Evolutionary conservation across 371 early-diverging fungal species (phyloP), one percentile per base, ranked within the genome.

Genomic region (Nosema muscidifuracis): DNA sequence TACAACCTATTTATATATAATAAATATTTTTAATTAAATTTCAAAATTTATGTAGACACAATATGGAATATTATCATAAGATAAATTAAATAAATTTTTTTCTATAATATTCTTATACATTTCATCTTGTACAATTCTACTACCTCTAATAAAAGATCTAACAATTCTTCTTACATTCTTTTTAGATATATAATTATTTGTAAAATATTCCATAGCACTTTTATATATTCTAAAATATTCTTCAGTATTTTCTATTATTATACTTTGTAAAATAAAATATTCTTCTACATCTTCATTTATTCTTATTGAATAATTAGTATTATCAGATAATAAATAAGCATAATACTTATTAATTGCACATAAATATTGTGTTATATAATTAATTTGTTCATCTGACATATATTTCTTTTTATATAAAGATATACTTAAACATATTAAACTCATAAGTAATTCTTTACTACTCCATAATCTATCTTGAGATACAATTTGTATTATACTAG

Each of bases 31-130:
- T 56, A 13, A 57, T 36, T 69, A 69, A 34, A 69, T 58, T 10
- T 60, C 70, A 61, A 69, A 61, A 15, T 22, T n/a, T 2, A 69
- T 51, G 7, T 38, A 50, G 2, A 50, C 33, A 51, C 57, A 56
- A 51, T 51, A 61, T 1, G 70, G 70, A 12, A 69, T 47, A 60
- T 69, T 69, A 15, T 69, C 61, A 36, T 47, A 69, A 13, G 50
- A 56, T 24, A 69, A 18, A 47, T 47, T 69, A 26, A 31, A 51
- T 15, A 34, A 40, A 31, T 69, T 69, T 34, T 60, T 69, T 18
- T 69, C 70, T 20, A 69, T 61, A 18, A 69, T 60, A n/a, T 44
- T 28, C 2, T 60, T 47, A 44, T 43, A 47, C 36, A 51, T 51
- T 1, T 22, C 24, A 22, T 31, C 50, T 22, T 51, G 31, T 20